Base-by-base conservation (phyloP, 164 flowering plant genomes). In the Vitis labrusca region DNA sequence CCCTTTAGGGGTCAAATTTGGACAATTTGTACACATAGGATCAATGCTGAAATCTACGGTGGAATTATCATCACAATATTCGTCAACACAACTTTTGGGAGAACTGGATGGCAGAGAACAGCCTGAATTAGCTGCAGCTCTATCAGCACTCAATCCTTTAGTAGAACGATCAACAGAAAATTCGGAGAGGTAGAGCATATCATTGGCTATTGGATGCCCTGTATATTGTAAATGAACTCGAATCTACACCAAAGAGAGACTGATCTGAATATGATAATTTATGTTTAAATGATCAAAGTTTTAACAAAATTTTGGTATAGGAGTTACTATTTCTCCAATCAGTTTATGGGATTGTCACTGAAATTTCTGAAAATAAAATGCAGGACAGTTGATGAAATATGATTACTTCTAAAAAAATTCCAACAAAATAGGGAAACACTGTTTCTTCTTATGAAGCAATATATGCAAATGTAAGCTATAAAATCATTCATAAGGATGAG, bases 131-230 rank as follows among this genome's bases (percentile, higher is more conserved):
- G 79, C 75, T 64, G 88, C 82, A 66, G 89, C 87, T 75, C 85
- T 81, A 77, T 87, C 89, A 51, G 91, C 92, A 73, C 67, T 74
- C 57, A 73, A 68, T 68, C 89, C 87, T 76, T 63, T 71, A 29
- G 63, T 37, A 58, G 92, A 83, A 14, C 89, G 88, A 64, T 73
- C 27, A 56, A 54, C 37, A 60, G 62, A 72, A n/a, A 65, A 58
- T 70, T 88, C 81, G 16, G 85, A 78, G 30, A 90, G 87, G 76
- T 95, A 93, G 63, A 93, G 97, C 59, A 62, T 55, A 69, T 93
- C 99, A 75, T 95, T 95, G 78, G 91, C 99, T 66, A 95, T 93
- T 5, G 99, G 97, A 84, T 95, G 84, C 61, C 98, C 97, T 14
- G 83, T 70, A 73, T 81, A 76, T 73, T 86, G 93, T 75, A 95